Evolutionary conservation across 2,329 filamentous ascomycete genomes (phyloP), one percentile per base, ranked within the genome.

Genomic region (Neodidymelliopsis sp.): DNA sequence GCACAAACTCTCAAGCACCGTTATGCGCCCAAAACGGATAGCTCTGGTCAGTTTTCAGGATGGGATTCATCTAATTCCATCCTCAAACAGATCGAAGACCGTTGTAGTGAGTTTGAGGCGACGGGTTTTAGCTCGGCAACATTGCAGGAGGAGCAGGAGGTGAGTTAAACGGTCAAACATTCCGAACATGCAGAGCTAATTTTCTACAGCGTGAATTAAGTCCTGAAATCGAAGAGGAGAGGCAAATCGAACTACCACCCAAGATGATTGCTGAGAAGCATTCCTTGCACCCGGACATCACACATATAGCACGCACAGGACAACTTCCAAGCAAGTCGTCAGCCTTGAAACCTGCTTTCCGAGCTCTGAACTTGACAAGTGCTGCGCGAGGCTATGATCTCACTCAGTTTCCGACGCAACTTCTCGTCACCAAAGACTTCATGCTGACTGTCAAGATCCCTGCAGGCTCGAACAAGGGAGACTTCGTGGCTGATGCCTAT

Each of bases 81-180:
- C 20, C 56, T 70, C 13, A 12, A 39, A 6, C 30, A 49, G 6
- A 69, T 70, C 8, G 13, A 63, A 3, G 29, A 44, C 4, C 54
- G 49, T 20, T 71, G 57, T 45, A 51, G 41, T 6, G 54, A 62
- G 1, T 70, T 71, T 29, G 49, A 60, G 3, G 65, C 68, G 4
- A 50, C 64, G 30, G 42, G 60, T 2, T 59, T 76, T 19, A 55
- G 65, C 1, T 60, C 73, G 0, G 71, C 74, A 0, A 69, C 71
- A 0, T 67, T 88, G 0, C 72, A 82, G 2, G 85, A 89, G 58
- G 87, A 90, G 48, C 85, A 90, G 55, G 87, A 50, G 16, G 46
- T 44, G 19, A 20, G 34, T 37, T 13, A 10, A 9, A 19, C 2
- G 7, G 15, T 2, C n/a, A 6, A 7, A 1, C 7, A 10, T 18